Evolutionary conservation across 768 basidiomycete species (phyloP).

Genomic region (Gloeophyllum trabeum): DNA sequence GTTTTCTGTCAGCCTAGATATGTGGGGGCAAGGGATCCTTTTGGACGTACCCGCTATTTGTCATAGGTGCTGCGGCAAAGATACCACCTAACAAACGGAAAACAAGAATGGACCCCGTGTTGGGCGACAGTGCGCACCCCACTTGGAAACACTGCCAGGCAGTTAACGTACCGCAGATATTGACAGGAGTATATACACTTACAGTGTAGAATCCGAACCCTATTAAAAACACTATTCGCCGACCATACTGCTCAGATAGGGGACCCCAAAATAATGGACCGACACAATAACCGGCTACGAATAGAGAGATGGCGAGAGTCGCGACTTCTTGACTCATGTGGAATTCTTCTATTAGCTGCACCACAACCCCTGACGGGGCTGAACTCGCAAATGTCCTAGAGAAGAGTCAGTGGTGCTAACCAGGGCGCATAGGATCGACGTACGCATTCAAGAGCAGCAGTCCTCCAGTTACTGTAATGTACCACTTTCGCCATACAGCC

Average conservation of each 20-base stretch:
- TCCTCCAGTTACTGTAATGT: constrained; percentile 6
- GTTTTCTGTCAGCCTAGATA: background rate
- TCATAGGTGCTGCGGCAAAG: constrained; percentile 58
- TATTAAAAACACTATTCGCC: constrained; percentile 44
- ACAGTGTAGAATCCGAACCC: constrained; percentile 48
- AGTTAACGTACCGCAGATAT: constrained; percentile 1
- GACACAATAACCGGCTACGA: constrained; percentile 58
- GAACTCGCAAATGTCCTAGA: constrained; percentile 53
- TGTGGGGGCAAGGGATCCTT: background rate
- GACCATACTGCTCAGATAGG: constrained; percentile 43
- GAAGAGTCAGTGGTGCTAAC: constrained; percentile 2
- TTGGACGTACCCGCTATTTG: constrained; percentile 53
- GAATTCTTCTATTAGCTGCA: constrained; percentile 33
- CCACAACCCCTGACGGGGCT: constrained; percentile 39
- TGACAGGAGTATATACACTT: constrained; percentile 9
- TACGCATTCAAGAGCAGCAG: constrained; percentile 7
- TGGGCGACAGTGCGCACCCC: constrained; percentile 48
- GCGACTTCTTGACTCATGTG: constrained; percentile 38
- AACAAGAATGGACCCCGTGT: constrained; percentile 51
- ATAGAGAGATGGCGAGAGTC: constrained; percentile 46
- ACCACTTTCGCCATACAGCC: constrained; percentile 9
- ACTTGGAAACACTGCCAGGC: constrained; percentile 41
- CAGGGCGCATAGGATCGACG: constrained; percentile 4
- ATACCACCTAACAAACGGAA: constrained; percentile 63
- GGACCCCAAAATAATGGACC: constrained; percentile 54